Conservation (phyloP, 2,329 filamentous ascomycete species). For the Pseudogymnoascus pannorum region DNA sequence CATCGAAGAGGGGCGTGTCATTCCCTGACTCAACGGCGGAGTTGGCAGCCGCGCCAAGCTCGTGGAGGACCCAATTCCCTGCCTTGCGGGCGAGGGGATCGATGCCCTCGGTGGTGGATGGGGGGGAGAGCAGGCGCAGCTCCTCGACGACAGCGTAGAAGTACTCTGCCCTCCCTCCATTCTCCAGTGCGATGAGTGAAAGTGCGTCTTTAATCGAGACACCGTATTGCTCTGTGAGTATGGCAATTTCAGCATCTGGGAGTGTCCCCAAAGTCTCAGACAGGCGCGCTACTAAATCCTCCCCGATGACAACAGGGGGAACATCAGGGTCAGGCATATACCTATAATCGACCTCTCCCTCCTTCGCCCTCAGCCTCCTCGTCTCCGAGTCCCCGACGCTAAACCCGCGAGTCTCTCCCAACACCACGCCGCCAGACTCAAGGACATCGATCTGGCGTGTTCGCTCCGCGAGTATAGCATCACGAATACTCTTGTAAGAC, state of each 20-base stretch:
- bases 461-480: slow-evolving; percentile 85
- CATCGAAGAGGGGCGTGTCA: slow-evolving; percentile 21
- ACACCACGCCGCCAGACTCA: slow-evolving; percentile 64
- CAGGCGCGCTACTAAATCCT: slow-evolving; percentile 61
- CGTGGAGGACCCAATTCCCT: slow-evolving; percentile 66
- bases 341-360: slow-evolving; percentile 93
- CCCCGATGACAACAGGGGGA: slow-evolving; percentile 66
- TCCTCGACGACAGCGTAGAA: slow-evolving; percentile 60
- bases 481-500: slow-evolving; percentile 90
- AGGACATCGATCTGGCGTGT: slow-evolving; percentile 79
- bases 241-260: slow-evolving; percentile 62
- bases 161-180: slow-evolving; percentile 73
- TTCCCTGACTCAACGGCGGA: slow-evolving; percentile 36
- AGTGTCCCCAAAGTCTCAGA: slow-evolving; percentile 56
- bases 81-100: slow-evolving; percentile 23
- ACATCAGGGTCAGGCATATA: slow-evolving; percentile 98
- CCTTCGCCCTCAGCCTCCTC: slow-evolving; percentile 76
- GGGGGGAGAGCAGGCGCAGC: slow-evolving; percentile 9
- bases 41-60: slow-evolving; percentile 56
- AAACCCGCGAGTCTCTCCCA: slow-evolving; percentile 90
- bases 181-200: slow-evolving; percentile 68
- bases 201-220: slow-evolving; percentile 77
- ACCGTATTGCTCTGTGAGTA: slow-evolving; percentile 55
- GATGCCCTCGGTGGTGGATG: slow-evolving; percentile 22
- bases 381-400: slow-evolving; percentile 78